Base-by-base conservation (phyloP, 495 filamentous ascomycete genomes). In the Trichocladium antarcticum region DNA sequence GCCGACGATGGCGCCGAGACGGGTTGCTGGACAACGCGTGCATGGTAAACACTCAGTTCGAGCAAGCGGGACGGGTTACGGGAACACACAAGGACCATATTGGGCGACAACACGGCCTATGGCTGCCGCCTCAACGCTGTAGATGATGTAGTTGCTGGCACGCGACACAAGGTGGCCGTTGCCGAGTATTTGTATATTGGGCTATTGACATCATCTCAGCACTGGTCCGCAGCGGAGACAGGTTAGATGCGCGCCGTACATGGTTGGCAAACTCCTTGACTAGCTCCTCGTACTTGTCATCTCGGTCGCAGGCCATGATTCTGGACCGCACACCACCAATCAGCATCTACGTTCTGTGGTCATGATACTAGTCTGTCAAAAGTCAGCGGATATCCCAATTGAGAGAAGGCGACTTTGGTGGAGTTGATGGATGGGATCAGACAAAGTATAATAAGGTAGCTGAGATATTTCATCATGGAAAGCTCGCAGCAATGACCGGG, bases 391-490 rank as follows among this genome's bases (percentile, higher is more conserved):
- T 17, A 42, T 17, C 20, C 50, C 28, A 41, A 14, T 5, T 8
- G 14, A 2, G 22, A 56, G 10, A 39, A 42, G 40, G 24, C 36
- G 49, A 51, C 37, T 43, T 4, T 35, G 41, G 24, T 46, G 42
- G 4, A 32, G 12, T 6, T 47, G 20, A 17, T 32, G 41, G 45
- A 35, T 22, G 44, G 40, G 49, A 67, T 93, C 89, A 95, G 89
- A 94, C 83, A 82, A 80, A 74, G 37, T 68, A 74, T 80, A 75
- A 60, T 78, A 81, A 95, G 89, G 89, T 95, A 95, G 89, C 89
- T 87, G 82, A 87, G 82, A 78, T 74, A 76, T 92, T 82, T 89
- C 89, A 95, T 94, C 89, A 94, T 79, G 85, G 89, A 87, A 75
- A 74, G 69, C 50, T 49, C 58, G 44, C 45, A 50, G 50, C 46